These are phyloP conservation scores for Tricholoma sp. DNA, from an alignment of 768 basidiomycete species.

Conservation along the genomic window DNA sequence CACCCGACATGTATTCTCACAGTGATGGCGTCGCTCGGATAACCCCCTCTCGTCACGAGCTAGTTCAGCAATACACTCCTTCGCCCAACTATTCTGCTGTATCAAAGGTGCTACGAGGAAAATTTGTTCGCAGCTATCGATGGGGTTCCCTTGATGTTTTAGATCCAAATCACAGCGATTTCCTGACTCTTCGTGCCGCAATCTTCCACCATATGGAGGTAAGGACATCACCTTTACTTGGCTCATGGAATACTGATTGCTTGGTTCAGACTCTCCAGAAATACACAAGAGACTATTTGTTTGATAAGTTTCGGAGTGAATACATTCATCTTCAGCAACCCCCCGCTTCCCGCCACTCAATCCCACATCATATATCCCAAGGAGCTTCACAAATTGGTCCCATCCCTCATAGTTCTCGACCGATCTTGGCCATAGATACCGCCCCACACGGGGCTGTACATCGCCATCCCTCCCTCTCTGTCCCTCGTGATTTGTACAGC, in stretches of 20 bases:
- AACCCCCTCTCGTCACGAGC: constrained; percentile 60
- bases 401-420: constrained; percentile 44
- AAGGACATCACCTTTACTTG: constrained; percentile 21
- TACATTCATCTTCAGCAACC: constrained; percentile 45
- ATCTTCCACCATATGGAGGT: constrained; percentile 91
- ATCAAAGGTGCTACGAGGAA: constrained; percentile 51
- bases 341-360: constrained; percentile 40
- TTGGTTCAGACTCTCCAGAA: constrained; percentile 69
- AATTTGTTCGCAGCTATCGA: constrained; percentile 68
- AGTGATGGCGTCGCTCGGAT: constrained; percentile 69
- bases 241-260: neutral
- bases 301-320: constrained; percentile 68
- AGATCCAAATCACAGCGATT: constrained; percentile 77
- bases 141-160: constrained; percentile 84
- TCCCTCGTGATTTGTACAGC: constrained; percentile 43
- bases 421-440: constrained; percentile 60
- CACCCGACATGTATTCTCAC: constrained; percentile 80
- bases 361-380: constrained; percentile 34
- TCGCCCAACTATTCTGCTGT: constrained; percentile 36
- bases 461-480: constrained; percentile 41
- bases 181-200: constrained; percentile 67
- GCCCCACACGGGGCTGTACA: constrained; percentile 40
- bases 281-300: constrained; percentile 79
- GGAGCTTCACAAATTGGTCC: constrained; percentile 39
- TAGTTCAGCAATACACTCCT: constrained; percentile 70